Percentiles rank a stretch among this genome's conserved stretches.
Conservation (phyloP, 805 yeast genomes). For the Ogataea paraovalis region DNA sequence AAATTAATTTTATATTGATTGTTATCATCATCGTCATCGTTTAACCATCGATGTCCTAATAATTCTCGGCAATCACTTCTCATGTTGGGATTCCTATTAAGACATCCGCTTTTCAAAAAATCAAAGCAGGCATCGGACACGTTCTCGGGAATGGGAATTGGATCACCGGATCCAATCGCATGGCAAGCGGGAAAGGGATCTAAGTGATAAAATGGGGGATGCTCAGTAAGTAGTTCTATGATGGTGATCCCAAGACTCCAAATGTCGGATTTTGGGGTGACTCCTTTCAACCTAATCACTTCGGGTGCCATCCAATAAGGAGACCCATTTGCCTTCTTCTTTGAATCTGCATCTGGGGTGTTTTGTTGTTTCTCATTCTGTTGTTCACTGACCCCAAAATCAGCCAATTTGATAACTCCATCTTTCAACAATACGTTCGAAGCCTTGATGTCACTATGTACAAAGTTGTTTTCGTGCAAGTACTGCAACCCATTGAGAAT, state of each 20-base stretch:
- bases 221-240: conserved; percentile 77
- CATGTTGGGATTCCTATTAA: conserved; percentile 37
- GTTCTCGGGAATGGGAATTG: conserved; percentile 59
- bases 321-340: conserved; percentile 63
- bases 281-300: conserved; percentile 77
- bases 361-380: neutral
- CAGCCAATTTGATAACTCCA: conserved; percentile 61
- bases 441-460: conserved; percentile 75
- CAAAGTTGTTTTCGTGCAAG: conserved; percentile 67
- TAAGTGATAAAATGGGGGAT: conserved; percentile 80
- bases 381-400: conserved; percentile 71
- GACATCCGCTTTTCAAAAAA: conserved; percentile 64
- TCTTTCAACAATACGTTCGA: conserved; percentile 64
- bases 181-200: conserved; percentile 78
- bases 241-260: conserved; percentile 97
- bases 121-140: conserved; percentile 24
- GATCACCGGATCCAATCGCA: conserved; percentile 74
- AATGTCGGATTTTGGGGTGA: conserved; percentile 83
- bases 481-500: conserved; percentile 59
- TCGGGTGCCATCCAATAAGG: conserved; percentile 99
- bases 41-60: neutral
- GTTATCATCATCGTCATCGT: neutral
- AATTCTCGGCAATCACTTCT: neutral
- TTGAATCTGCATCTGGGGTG: neutral
- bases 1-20: neutral